Percentiles rank a stretch among this genome's conserved stretches.
phyloP scores from a whole-genome alignment of 495 filamentous ascomycete species.

The Diplogelasinospora grovesii region DNA sequence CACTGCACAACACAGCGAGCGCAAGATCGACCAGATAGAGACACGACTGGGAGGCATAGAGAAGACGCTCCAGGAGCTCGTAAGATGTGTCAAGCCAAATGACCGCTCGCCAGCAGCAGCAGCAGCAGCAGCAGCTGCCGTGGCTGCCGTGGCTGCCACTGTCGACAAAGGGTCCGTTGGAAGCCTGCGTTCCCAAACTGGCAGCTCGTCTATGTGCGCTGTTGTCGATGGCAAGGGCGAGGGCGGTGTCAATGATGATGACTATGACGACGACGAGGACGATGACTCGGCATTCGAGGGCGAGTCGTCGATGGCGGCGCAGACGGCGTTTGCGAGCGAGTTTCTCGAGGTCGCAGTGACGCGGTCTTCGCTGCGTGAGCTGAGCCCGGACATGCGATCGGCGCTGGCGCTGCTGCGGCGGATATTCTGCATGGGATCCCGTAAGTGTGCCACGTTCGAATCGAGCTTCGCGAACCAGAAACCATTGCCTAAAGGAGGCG shows the following conservation, averaged over 20 bases:
- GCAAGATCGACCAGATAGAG: constrained; percentile 62
- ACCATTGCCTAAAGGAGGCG: constrained; percentile 30
- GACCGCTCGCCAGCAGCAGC: constrained; percentile 1
- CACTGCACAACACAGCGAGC: constrained; percentile 50
- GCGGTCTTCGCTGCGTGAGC: constrained; percentile 37
- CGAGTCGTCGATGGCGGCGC: constrained; percentile 52
- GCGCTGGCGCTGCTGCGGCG: constrained; percentile 53
- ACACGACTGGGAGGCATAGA: constrained; percentile 55
- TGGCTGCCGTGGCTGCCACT: no score
- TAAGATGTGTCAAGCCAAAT: constrained; percentile 17
- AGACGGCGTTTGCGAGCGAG: constrained; percentile 57
- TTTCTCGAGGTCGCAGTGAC: constrained; percentile 56
- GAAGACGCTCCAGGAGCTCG: constrained; percentile 39
- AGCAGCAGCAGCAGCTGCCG: not conserved
- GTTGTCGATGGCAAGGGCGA: not conserved
- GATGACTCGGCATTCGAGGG: constrained; percentile 51
- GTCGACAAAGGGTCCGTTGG: no score
- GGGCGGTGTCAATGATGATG: not conserved
- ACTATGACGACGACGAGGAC: constrained; percentile 26
- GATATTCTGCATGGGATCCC: constrained; percentile 46
- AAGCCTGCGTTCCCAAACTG: no score
- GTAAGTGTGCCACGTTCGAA: constrained; percentile 34
- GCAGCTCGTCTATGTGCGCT: no score
- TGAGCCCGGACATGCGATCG: constrained; percentile 47
- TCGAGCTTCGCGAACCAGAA: constrained; percentile 38